Percentiles rank a stretch among this genome's conserved stretches.
These are phyloP conservation scores for Mycosphaerella sp. DNA, from an alignment of 2,329 filamentous ascomycete species.

Conservation along the genomic window DNA sequence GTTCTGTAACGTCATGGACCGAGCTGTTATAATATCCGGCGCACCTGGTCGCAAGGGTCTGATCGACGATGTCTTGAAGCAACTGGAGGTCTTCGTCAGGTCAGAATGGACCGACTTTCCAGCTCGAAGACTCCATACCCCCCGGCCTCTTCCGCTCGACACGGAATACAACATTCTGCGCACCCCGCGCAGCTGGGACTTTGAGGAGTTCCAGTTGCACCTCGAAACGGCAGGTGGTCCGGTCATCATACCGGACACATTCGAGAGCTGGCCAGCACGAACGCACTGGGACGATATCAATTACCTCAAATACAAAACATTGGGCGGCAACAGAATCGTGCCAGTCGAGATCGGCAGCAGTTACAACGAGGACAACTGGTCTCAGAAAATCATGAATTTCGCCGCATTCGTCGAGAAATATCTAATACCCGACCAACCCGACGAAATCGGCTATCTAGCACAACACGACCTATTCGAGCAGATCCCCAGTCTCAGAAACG, in stretches of 20 bases:
- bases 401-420: slow-evolving; percentile 60
- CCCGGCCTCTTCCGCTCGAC: slow-evolving; percentile 10
- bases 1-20: slow-evolving; percentile 64
- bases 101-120: background rate
- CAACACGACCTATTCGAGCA: slow-evolving; percentile 85
- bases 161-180: slow-evolving; percentile 12
- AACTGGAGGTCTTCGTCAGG: slow-evolving; percentile 37
- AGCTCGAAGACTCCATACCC: slow-evolving; percentile 13
- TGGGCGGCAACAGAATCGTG: slow-evolving; percentile 66
- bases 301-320: slow-evolving; percentile 69
- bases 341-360: slow-evolving; percentile 62
- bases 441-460: slow-evolving; percentile 68
- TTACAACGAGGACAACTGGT: slow-evolving; percentile 82
- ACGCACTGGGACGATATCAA: slow-evolving; percentile 64
- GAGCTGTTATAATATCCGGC: slow-evolving; percentile 68
- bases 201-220: slow-evolving; percentile 30
- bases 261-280: slow-evolving; percentile 73
- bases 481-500: slow-evolving; percentile 66
- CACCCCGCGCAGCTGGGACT: slow-evolving; percentile 10
- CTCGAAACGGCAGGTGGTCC: slow-evolving; percentile 41
- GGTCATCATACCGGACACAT: slow-evolving; percentile 61
- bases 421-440: slow-evolving; percentile 40
- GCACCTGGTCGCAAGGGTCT: slow-evolving; percentile 51
- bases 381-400: slow-evolving; percentile 73
- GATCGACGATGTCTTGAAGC: slow-evolving; percentile 46